Percentiles rank a stretch among this genome's conserved stretches.
phyloP scores from a whole-genome alignment of 202 grass and related monocot genomes.

The Zizania palustris region DNA sequence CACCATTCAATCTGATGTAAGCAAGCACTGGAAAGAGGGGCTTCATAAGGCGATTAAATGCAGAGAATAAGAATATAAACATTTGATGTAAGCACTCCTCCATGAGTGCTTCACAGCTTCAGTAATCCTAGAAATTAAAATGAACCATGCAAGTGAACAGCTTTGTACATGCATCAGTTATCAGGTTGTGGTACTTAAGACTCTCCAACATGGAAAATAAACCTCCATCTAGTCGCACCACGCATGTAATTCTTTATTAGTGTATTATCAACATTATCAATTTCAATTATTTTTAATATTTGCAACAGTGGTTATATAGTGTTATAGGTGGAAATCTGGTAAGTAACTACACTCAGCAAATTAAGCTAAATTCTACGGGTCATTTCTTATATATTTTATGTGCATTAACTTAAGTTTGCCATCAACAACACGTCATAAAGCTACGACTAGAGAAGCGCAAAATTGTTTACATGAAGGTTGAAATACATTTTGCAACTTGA shows the following conservation, averaged over 20 bases:
- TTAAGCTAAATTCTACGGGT: background rate
- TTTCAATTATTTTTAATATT: slow-evolving; percentile 4
- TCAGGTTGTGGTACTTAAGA: slow-evolving; percentile 1
- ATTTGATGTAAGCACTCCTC: background rate
- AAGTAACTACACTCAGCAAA: background rate
- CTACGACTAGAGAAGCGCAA: slow-evolving; percentile 19
- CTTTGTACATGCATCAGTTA: slow-evolving; percentile 22
- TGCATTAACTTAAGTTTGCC: background rate
- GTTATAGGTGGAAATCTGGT: background rate
- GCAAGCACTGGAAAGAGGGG: background rate
- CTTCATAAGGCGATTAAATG: background rate
- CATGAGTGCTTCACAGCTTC: background rate
- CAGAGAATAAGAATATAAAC: background rate
- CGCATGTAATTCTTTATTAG: background rate
- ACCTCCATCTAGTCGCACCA: background rate
- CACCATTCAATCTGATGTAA: slow-evolving; percentile 28
- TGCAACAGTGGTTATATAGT: background rate
- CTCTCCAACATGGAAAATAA: slow-evolving; percentile 4
- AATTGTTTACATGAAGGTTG: background rate
- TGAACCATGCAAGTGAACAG: background rate
- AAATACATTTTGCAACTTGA: slow-evolving; percentile 10
- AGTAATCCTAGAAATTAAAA: background rate
- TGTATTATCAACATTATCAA: background rate
- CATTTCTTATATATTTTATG: slow-evolving; percentile 2
- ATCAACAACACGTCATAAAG: slow-evolving; percentile 1